These are phyloP conservation scores for Kwoniella sp. DNA, from an alignment of 768 basidiomycete species.

Conservation along the genomic window DNA sequence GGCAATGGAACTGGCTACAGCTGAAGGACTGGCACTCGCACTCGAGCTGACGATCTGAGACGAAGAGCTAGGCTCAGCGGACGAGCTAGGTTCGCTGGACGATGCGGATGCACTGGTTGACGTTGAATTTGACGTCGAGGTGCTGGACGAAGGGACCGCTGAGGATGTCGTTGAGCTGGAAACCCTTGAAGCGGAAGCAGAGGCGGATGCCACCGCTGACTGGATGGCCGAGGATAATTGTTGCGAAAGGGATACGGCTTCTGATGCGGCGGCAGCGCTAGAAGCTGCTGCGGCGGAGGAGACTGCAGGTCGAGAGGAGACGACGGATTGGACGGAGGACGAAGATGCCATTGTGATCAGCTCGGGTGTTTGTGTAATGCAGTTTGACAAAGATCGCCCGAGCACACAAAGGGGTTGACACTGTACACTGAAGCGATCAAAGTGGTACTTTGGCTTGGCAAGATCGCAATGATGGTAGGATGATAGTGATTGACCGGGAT, in stretches of 20 bases:
- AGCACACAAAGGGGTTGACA: too few relatives aligned
- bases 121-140: slow-evolving; percentile 7
- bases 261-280: background rate
- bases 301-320: slow-evolving; percentile 5
- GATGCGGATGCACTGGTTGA: slow-evolving; percentile 1
- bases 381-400: too few relatives aligned
- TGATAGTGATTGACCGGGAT: too few relatives aligned
- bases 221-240: slow-evolving; percentile 5
- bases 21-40: background rate
- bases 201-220: slow-evolving; percentile 10
- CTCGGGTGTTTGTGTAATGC: too few relatives aligned
- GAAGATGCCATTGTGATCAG: too few relatives aligned
- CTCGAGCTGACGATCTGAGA: background rate
- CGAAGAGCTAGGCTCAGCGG: too few relatives aligned
- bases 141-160: slow-evolving; percentile 4
- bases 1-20: background rate
- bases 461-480: too few relatives aligned
- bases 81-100: too few relatives aligned
- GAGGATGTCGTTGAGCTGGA: slow-evolving; percentile 12
- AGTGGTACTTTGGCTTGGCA: too few relatives aligned
- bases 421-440: too few relatives aligned
- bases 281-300: background rate
- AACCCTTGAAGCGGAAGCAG: slow-evolving; percentile 3
- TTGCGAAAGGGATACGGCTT: slow-evolving; percentile 3
- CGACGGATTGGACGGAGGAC: too few relatives aligned